Base-by-base conservation (phyloP, 768 basidiomycete genomes). In the Lactarius hatsudake region DNA sequence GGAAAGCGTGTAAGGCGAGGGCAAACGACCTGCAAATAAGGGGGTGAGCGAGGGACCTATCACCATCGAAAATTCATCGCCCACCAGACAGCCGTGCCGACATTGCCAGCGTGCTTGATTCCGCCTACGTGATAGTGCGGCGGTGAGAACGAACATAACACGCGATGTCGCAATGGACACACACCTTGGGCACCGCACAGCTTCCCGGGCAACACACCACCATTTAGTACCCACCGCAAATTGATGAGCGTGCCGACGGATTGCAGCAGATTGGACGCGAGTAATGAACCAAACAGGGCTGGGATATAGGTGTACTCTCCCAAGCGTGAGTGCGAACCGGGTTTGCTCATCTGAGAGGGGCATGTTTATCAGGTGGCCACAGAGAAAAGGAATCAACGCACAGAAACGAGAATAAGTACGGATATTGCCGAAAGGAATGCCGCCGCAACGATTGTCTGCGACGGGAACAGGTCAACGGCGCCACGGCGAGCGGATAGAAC, bases 1-100 rank as follows among this genome's bases (percentile, higher is more conserved):
- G 63, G 71, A 79, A 79, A 12, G 76, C 73, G 51, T 77, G 77
- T 28, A 75, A 59, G 1, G 78, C 71, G 8, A 79, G 74, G 26
- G 70, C 68, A 58, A 78, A 75, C 2, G 77, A 75, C 76, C 76
- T 76, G 36, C 28, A 12, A 13, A 51, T 74, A 73, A 3, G 73
- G 65, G 65, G 30, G 10, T 75, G 72, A n/a, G 73, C 5, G 69
- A 65, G 26, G 75, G 72, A 3, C 72, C 64, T 30, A 73, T 69
- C 1, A 75, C 18, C 18, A 34, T 40, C 12, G 10, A 28, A n/a
- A 13, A 6, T 34, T n/a, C n/a, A 34, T 20, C 5, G 28, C 72
- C 12, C 54, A 78, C 82, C 82, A 83, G 3, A 81, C 65, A 2
- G 82, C 79, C 1, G 78, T 78, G 1, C 78, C 81, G 38, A 83